phyloP scores from a whole-genome alignment of 768 basidiomycete genomes.

The Leccinum barrowsii region DNA sequence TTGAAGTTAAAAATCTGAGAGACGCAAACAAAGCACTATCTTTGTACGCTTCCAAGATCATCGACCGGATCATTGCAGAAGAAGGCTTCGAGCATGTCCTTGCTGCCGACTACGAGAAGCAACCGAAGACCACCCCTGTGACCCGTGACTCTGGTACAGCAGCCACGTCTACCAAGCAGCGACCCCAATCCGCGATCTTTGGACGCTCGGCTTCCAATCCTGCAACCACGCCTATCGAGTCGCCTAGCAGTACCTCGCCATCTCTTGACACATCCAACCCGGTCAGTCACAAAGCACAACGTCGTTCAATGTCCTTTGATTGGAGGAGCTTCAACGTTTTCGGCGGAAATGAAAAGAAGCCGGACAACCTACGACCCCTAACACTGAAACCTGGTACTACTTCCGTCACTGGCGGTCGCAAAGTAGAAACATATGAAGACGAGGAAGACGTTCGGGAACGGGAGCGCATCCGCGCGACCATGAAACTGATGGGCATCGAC shows the following conservation, averaged over 20 bases:
- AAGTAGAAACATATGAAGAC: constrained; percentile 85
- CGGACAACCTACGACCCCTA: constrained; percentile 62
- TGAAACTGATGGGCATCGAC: constrained; percentile 92
- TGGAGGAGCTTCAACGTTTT: constrained; percentile 81
- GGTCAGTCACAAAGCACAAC: constrained; percentile 43
- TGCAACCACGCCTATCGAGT: constrained; percentile 28
- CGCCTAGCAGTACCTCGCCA: constrained; percentile 19
- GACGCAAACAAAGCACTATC: constrained; percentile 96
- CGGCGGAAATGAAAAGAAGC: constrained; percentile 56
- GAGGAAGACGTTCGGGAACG: constrained; percentile 88
- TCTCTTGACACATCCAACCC: constrained; percentile 25
- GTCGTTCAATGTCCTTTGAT: constrained; percentile 80
- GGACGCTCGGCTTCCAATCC: constrained; percentile 36
- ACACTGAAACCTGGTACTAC: constrained; percentile 66
- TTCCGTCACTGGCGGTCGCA: constrained; percentile 60
- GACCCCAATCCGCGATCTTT: constrained; percentile 63
- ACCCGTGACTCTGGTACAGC: constrained; percentile 20
- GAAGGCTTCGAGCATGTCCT: constrained; percentile 97
- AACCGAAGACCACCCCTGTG: constrained; percentile 42
- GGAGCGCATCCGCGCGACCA: constrained; percentile 83
- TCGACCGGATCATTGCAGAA: constrained; percentile 93
- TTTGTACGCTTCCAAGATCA: constrained; percentile 94
- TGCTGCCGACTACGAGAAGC: constrained; percentile 83
- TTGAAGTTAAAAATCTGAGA: constrained; percentile 87
- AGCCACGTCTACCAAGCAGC: constrained; percentile 37